Conservation (phyloP, 495 filamentous ascomycete genomes). For the Hypoxylon trugodes region DNA sequence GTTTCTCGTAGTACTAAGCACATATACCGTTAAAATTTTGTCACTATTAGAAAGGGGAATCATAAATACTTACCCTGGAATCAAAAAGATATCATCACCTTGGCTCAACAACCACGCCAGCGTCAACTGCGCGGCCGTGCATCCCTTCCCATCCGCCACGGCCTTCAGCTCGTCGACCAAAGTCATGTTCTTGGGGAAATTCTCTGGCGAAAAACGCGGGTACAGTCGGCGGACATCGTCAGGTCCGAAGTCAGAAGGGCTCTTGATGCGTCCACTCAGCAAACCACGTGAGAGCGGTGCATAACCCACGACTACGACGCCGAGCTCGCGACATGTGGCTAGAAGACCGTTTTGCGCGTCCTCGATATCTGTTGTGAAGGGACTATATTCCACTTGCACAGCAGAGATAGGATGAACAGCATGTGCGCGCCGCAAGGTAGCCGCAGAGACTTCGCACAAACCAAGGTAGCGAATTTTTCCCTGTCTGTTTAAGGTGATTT, state of each 20-base stretch:
- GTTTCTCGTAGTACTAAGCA: slow-evolving; percentile 38
- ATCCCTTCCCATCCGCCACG: slow-evolving; percentile 58
- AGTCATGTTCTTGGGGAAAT: slow-evolving; percentile 59
- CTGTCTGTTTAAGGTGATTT: slow-evolving; percentile 10
- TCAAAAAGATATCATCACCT: slow-evolving; percentile 67
- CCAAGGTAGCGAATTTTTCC: slow-evolving; percentile 71
- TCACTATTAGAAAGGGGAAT: neutral
- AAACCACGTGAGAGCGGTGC: slow-evolving; percentile 69
- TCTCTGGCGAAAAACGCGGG: slow-evolving; percentile 62
- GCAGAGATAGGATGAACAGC: slow-evolving; percentile 67
- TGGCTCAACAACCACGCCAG: slow-evolving; percentile 69
- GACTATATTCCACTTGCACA: slow-evolving; percentile 70
- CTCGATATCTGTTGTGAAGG: slow-evolving; percentile 69
- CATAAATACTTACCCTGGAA: slow-evolving; percentile 53
- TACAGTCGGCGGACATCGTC: slow-evolving; percentile 50
- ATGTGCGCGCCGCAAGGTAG: slow-evolving; percentile 66
- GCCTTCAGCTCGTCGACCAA: slow-evolving; percentile 53
- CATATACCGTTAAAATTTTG: neutral
- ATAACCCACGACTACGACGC: slow-evolving; percentile 67
- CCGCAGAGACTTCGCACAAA: slow-evolving; percentile 62
- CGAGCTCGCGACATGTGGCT: slow-evolving; percentile 68
- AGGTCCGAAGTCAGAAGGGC: slow-evolving; percentile 54
- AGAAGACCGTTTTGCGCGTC: slow-evolving; percentile 53
- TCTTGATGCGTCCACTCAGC: slow-evolving; percentile 59
- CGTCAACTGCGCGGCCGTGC: slow-evolving; percentile 58